These are phyloP conservation scores for Diaporthe sp. DNA, from an alignment of 2,329 filamentous ascomycete genomes.

Conservation along the genomic window DNA sequence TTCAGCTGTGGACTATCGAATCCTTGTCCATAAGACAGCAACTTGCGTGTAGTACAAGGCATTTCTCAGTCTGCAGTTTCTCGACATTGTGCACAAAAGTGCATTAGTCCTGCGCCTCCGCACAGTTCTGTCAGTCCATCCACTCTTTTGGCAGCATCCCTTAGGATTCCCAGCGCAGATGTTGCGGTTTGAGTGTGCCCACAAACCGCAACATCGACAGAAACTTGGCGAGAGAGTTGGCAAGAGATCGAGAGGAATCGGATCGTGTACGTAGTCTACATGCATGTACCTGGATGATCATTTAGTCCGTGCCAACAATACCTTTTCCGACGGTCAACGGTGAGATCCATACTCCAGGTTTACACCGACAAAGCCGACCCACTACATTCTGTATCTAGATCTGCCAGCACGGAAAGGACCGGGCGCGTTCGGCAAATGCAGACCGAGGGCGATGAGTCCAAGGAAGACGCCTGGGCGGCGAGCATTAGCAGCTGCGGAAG, in stretches of 20 bases:
- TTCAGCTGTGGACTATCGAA: not conserved
- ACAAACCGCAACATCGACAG: not conserved
- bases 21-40: not conserved
- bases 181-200: not conserved
- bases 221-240: not conserved
- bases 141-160: not conserved
- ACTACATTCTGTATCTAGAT: not conserved
- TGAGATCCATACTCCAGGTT: not conserved
- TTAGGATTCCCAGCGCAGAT: not conserved
- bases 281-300: not conserved
- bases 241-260: not conserved
- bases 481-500: not conserved
- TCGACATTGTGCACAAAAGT: not conserved
- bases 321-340: not conserved
- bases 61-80: not conserved
- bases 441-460: not conserved
- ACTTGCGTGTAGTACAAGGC: not conserved
- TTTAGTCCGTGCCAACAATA: not conserved
- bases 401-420: not conserved
- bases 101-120: not conserved
- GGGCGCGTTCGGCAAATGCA: not conserved
- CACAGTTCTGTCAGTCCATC: not conserved
- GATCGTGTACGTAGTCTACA: not conserved
- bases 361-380: conserved; percentile 12
- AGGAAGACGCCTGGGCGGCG: not conserved